Evolutionary conservation across 768 basidiomycete genomes (phyloP), one percentile per base, ranked within the genome.

Genomic region (Termitomyces sp.): DNA sequence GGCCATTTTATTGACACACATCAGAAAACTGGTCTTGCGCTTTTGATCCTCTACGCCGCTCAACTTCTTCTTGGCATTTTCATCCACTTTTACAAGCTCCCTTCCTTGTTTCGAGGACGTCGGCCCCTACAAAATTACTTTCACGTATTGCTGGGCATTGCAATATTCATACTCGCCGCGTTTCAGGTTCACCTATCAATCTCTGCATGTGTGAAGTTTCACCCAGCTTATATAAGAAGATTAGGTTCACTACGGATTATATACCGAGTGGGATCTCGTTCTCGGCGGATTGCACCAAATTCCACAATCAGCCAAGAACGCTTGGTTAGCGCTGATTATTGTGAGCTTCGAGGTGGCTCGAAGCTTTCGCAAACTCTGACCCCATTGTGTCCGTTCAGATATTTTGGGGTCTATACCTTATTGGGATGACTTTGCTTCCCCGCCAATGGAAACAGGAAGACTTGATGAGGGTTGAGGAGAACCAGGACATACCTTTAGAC

Each of bases 91-190:
- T 57, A 80, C 68, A 86, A 86, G 64, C 63, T 72, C 51, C 72
- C 70, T 5, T 59, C 66, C 0, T 46, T 71, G 21, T 68, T 76
- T 68, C 63, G 61, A 59, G 72, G 72, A 51, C 62, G 67, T 67
- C 68, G 85, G 28, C 71, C 82, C 8, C 74, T 78, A 32, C 83
- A 76, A 45, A 82, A 80, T 61, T 85, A 82, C 67, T 53, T 79
- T 28, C 84, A 86, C 59, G 80, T 75, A 9, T 54, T 77, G 3
- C 61, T 86, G 23, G 85, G 85, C 2, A 65, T 85, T 7, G 67
- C 70, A 0, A 85, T 84, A 51, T 72, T 88, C 49, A 77, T 69
- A 1, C 67, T 85, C 23, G 80, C 82, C 2, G 77, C 76, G 30
- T 82, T 75, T 56, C 77, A 82, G 73, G 79, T 79, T 55, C 63